Percentiles rank a stretch among this genome's conserved stretches.
Conservation (phyloP, 148 eudicot species). For the Vaccinium darrowii region DNA sequence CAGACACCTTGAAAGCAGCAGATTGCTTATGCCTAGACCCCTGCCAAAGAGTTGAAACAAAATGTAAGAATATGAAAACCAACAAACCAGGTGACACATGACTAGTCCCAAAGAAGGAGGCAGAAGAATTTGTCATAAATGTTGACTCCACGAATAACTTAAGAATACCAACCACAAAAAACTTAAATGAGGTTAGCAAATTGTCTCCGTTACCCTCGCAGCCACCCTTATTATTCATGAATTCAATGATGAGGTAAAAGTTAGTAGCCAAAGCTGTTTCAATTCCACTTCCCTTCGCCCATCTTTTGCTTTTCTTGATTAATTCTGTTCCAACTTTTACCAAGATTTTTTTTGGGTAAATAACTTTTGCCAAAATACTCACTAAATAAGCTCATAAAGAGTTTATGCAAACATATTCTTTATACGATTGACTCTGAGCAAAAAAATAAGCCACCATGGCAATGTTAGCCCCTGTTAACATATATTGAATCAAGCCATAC, state of each 20-base stretch:
- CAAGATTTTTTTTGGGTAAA: too few relatives aligned
- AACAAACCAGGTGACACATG: not conserved
- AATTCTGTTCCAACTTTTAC: not conserved
- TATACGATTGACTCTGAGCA: not conserved
- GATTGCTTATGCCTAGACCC: conserved; percentile 29
- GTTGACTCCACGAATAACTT: not conserved
- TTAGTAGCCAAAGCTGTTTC: not conserved
- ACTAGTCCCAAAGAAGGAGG: not conserved
- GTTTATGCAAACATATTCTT: not conserved
- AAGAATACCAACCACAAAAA: not conserved
- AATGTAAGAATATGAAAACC: not conserved
- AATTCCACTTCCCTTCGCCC: not conserved
- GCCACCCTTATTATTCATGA: not conserved
- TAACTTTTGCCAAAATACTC: not conserved
- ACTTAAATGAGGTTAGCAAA: not conserved
- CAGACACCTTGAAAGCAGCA: conserved; percentile 36
- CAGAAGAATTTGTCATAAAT: not conserved
- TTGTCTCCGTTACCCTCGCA: not conserved
- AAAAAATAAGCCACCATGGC: not conserved
- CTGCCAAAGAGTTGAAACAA: conserved; percentile 23
- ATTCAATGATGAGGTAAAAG: not conserved
- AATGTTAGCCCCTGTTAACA: not conserved
- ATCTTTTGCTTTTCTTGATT: not conserved
- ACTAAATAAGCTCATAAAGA: not conserved
- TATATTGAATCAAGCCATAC: not conserved